Conservation (phyloP, 495 filamentous ascomycete genomes). For the Penicillium odoratum region DNA sequence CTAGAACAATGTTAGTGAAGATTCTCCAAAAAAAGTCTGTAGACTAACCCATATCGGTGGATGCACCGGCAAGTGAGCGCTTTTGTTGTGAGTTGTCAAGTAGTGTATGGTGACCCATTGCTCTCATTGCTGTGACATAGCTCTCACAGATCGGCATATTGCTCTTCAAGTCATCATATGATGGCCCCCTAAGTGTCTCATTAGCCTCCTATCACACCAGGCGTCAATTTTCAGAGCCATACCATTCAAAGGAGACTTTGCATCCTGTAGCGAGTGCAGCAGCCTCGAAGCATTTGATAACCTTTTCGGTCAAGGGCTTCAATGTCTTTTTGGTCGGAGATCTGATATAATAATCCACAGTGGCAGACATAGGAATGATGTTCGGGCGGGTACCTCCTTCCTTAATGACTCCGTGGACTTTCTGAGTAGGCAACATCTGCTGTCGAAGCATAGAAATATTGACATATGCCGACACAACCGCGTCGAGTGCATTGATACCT, state of each 20-base stretch:
- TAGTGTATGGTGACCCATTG: conserved; percentile 43
- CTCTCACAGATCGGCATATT: conserved; percentile 51
- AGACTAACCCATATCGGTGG: conserved; percentile 43
- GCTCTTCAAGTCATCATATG: conserved; percentile 54
- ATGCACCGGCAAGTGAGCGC: conserved; percentile 26
- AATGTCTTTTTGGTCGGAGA: conserved; percentile 45
- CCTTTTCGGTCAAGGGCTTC: conserved; percentile 46
- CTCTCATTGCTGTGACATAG: conserved; percentile 53
- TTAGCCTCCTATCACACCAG: background rate
- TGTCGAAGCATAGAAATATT: conserved; percentile 61
- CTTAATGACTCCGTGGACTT: conserved; percentile 46
- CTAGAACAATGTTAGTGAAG: conserved; percentile 31
- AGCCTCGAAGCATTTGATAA: conserved; percentile 57
- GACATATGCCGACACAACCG: conserved; percentile 61
- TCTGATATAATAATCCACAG: conserved; percentile 58
- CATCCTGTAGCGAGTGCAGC: conserved; percentile 59
- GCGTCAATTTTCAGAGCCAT: background rate
- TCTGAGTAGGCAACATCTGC: conserved; percentile 52
- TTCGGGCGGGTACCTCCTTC: conserved; percentile 50
- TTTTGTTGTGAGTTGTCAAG: conserved; percentile 43
- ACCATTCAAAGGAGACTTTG: conserved; percentile 46
- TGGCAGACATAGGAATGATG: conserved; percentile 55
- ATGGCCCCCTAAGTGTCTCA: conserved; percentile 32
- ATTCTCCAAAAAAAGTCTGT: background rate
- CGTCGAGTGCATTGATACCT: conserved; percentile 67